phyloP scores from a whole-genome alignment of 1,284 basidiomycete genomes.

The Macrocybe sp. region DNA sequence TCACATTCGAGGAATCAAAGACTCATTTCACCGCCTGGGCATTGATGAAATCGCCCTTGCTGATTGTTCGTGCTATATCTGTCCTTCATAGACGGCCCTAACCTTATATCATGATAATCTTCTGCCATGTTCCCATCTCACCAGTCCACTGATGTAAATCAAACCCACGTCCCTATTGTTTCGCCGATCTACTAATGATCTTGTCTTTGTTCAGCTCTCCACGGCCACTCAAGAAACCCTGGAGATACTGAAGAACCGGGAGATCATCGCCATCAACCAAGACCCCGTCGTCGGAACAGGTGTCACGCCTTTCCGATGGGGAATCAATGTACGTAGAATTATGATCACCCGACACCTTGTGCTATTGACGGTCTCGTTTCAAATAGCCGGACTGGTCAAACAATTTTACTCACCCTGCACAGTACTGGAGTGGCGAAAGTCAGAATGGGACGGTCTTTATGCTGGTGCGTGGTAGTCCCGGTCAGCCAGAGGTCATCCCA shows the following conservation, averaged over 20 bases:
- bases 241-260: constrained; percentile 17
- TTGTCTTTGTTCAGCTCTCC: constrained; percentile 25
- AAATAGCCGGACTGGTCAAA: constrained; percentile 43
- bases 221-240: constrained; percentile 29
- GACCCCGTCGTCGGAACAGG: constrained; percentile 31
- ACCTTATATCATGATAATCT: not conserved
- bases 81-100: not conserved
- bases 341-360: not conserved
- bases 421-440: constrained; percentile 48
- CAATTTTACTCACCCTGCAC: constrained; percentile 41
- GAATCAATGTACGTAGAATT: constrained; percentile 36
- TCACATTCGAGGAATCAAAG: constrained; percentile 56
- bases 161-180: not conserved
- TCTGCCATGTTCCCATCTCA: not conserved
- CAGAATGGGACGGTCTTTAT: constrained; percentile 48
- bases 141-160: constrained; percentile 25
- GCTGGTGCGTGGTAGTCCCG: constrained; percentile 30
- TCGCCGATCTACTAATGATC: not conserved
- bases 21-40: constrained; percentile 48
- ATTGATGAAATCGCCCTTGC: constrained; percentile 47
- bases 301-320: constrained; percentile 42
- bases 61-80: constrained; percentile 26
- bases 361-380: not conserved
- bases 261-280: constrained; percentile 41
- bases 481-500: not conserved